Evolutionary conservation across 148 eudicot species (phyloP), one percentile per base, ranked within the genome.

Genomic region (Rhododendron vialii): DNA sequence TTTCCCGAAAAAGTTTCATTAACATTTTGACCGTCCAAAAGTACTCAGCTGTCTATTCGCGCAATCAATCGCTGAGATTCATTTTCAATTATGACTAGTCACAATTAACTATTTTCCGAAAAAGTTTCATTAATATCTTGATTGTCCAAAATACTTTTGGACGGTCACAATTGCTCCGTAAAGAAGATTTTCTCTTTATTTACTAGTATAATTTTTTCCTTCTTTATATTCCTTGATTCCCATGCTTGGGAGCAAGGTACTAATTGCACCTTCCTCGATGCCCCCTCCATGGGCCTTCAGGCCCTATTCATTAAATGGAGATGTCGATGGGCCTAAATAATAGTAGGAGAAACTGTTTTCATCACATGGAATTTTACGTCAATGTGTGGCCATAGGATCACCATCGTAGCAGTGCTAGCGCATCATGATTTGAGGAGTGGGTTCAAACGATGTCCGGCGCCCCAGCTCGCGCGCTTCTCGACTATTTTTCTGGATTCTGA

Each of bases 401-500:
- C 30, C 20, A 71, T 13, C 38, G 30, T 33, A 33, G 75, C 24
- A 24, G 3, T n/a, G 4, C 30, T 47, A 47, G 11, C 50, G 50
- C 50, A 47, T 63, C 45, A 61, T 63, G 69, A 63, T 63, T 59
- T 59, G 65, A 59, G 24, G 8, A 59, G 65, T 20, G n/a, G 55
- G 2, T 47, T 55, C 17, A 55, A 4, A 55, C 1, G 8, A 24
- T 69, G 43, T 35, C 20, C 13, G 20, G 14, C 7, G 30, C 30
- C 30, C 5, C 13, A 3, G 2, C 6, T 28, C 15, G 2, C 2
- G 2, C 15, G 0, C 4, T 0, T 0, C 41, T 33, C 2, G 0
- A 73, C 20, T 30, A n/a, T 24, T 65, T 41, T 65, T 8, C 13
- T 0, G 4, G 4, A 0, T 2, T 0, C 1, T n/a, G 0, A 65